Conservation (phyloP, 331 rosid species). For the Phaseolus coccineus region DNA sequence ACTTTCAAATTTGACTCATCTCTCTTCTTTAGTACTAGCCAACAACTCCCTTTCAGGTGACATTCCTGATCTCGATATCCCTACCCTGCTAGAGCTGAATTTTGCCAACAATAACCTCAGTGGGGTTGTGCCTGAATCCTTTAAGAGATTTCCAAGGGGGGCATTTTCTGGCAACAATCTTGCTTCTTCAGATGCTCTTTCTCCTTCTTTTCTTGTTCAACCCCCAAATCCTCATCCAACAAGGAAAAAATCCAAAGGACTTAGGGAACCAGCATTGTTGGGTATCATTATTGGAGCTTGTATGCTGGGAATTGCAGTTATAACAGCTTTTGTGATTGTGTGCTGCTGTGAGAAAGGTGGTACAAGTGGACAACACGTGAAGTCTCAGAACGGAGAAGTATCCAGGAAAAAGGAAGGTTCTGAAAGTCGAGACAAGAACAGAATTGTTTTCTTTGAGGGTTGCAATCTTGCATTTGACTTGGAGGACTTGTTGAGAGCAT, state of each 20-base stretch:
- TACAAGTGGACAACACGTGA: conserved; percentile 41
- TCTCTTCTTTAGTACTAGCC: conserved; percentile 66
- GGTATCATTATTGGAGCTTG: conserved; percentile 70
- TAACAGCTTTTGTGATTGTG: conserved; percentile 55
- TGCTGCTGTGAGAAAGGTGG: conserved; percentile 42
- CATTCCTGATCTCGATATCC: conserved; percentile 70
- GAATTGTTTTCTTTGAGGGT: conserved; percentile 72
- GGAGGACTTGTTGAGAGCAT: conserved; percentile 92
- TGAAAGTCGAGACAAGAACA: conserved; percentile 51
- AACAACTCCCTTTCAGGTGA: conserved; percentile 81
- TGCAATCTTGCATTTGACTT: conserved; percentile 77
- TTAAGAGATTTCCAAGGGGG: conserved; percentile 68
- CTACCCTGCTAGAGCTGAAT: conserved; percentile 65
- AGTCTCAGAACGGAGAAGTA: conserved; percentile 52
- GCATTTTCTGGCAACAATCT: conserved; percentile 73
- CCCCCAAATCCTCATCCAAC: conserved; percentile 49
- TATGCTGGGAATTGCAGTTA: conserved; percentile 54
- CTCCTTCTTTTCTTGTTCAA: conserved; percentile 51
- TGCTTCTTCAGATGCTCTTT: conserved; percentile 43
- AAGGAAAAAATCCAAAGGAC: conserved; percentile 49
- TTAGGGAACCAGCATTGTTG: conserved; percentile 64
- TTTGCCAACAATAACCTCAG: conserved; percentile 74
- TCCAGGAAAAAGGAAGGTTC: conserved; percentile 51
- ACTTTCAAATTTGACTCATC: conserved; percentile 64
- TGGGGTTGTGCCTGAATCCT: conserved; percentile 72